Evolutionary conservation across 2,329 filamentous ascomycete genomes (phyloP), one percentile per base, ranked within the genome.

Genomic region (Aspergillus felis): DNA sequence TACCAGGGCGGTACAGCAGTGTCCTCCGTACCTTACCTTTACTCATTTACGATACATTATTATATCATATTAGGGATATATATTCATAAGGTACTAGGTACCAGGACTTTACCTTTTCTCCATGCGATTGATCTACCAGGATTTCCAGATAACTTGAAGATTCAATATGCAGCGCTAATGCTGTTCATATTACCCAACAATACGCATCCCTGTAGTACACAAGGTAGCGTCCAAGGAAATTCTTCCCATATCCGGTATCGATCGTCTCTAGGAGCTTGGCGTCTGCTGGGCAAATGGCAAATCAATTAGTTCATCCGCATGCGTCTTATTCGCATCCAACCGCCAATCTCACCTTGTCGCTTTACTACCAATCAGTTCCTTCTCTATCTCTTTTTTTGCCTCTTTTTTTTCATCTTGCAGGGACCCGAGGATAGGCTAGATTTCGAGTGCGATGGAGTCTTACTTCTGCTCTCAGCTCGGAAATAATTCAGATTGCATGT

Each of bases 381-480:
- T n/a, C 29, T 35, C 50, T 53, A 49, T n/a, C 32, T 41, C 50
- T 56, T 42, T 51, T 44, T 51, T 54, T 48, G 24, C 50, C 44
- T 51, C 47, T 47, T 51, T 51, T 56, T 57, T 46, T 44, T 35
- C 20, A 50, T 52, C 41, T 35, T 35, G 28, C 20, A 3, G 14
- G 32, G 32, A 29, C 32, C 14, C 32, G 14, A 17, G 32, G 28
- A 12, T 9, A 29, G 28, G 12, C 1, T 4, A 29, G 4, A 14
- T 17, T 14, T 14, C 12, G 12, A 7, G 32, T 35, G 12, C 32
- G 32, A 35, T 4, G 5, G 32, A 17, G 32, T 35, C 14, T 7
- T 35, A 32, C 32, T 35, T 32, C 14, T 35, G 12, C 29, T 32
- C 10, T 14, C 12, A 17, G 32, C 32, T 35, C 4, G 12, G 29